Evolutionary conservation across 345 rosid genomes (phyloP), one percentile per base, ranked within the genome.

Genomic region (Clausena lansium): DNA sequence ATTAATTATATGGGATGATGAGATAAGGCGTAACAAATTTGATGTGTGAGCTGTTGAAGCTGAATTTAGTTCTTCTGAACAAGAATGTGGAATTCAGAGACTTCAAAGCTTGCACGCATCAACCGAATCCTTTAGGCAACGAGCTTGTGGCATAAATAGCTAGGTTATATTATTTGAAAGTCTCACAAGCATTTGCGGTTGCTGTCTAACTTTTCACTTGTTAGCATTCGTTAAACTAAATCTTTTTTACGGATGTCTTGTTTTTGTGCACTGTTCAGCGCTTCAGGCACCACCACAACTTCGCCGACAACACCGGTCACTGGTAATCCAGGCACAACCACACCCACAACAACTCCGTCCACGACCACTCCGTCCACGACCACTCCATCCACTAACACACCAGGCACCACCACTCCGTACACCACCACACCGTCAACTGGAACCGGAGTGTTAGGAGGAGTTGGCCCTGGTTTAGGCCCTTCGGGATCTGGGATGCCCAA

Each of bases 381-480:
- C 33, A 85, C 80, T 3, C 88, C 91, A 0, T 8, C 78, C 4
- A 78, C 80, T 17, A 67, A 67, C 28, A 73, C 81, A 4, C 80
- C 86, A 9, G 55, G 82, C 10, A 81, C 75, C 6, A 66, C 85
- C 61, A 82, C 82, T 3, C 90, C 91, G 0, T 90, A 83, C 82
- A 47, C 83, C 0, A 54, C 85, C 10, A 85, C 91, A 6, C 87
- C 91, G 4, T 85, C 93, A 4, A 81, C 73, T 0, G 91, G 91
- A 55, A 80, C 71, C 0, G 93, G 93, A 67, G 84, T 85, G 55
- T 38, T 87, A n/a, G 91, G 92, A 71, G 93, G 91, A 47, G 77
- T 64, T 4, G 86, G 88, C 66, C 70, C 81, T 0, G 88, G 90
- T 11, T 20, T 85, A 54, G 85, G 85, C 63, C 91, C 91, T 8